Evolutionary conservation across 1,284 basidiomycete genomes (phyloP), one percentile per base, ranked within the genome.

Genomic region (Pterula multifida): DNA sequence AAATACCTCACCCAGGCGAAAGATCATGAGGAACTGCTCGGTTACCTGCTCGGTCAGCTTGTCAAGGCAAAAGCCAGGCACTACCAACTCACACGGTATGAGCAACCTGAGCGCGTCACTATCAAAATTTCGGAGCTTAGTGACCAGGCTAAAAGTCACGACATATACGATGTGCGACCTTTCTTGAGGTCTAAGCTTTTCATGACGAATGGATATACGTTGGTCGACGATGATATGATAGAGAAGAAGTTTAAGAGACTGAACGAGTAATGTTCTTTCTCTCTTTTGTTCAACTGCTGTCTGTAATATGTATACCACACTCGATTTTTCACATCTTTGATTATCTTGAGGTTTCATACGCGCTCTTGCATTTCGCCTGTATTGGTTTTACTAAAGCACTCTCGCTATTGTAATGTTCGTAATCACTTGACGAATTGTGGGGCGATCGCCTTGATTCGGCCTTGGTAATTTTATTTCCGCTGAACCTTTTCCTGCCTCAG

Each of bases 1-100:
- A 98, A 98, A 68, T 99, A 99, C 64, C 77, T 98, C 44, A 91
- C 93, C 47, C 88, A 94, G 61, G 85, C 92, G 12, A 82, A 84
- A 52, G 96, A 99, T 63, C 85, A 95, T 65, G 93, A 98, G 66
- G 96, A 99, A 65, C 68, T 99, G 51, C 76, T 98, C 26, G 78
- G 91, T 1, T 98, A 97, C 79, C 70, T 98, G 55, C 81, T 99
- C 21, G 95, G 96, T 36, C 85, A 92, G 54, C 73, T 98, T 50
- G 76, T 98, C 67, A 98, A 98, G 68, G 94, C 98, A 61, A 91
- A 90, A 61, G 90, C 90, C 28, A 82, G 93, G 36, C 78, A 88
- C 56, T 75, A 86, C 61, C 85, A 91, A 60, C 68, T 86, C 46
- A 81, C 87, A 59, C 75, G 76, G 56, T 83, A 82, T 53, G 78